Base-by-base conservation (phyloP, 2,329 filamentous ascomycete species). In the Aspergillus calidoustus region DNA sequence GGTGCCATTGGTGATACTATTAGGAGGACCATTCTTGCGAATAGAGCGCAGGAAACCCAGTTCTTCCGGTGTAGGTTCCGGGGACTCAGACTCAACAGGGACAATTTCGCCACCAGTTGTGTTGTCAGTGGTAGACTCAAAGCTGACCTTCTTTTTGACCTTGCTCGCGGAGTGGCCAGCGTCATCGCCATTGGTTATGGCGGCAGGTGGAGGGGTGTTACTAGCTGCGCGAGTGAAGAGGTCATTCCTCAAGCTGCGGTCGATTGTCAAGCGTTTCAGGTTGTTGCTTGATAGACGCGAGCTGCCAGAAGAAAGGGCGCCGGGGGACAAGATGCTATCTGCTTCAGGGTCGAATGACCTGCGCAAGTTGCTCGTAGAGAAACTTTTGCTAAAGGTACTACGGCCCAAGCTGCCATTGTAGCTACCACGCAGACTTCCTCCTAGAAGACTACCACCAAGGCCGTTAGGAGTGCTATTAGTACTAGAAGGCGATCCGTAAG, bases 261-360 rank as follows among this genome's bases (percentile, higher is more conserved):
- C 96, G 74, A 99, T 97, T 57, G 93, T 90, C 60, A 99, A 85
- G 76, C 93, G 93, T 81, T 97, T 97, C 69, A 97, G 87, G 73
- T 86, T 91, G 53, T 84, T 85, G 72, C 83, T 87, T 55, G 89
- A 89, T 68, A 87, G 85, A 61, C 89, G 86, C 41, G 85, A 83
- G 60, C 83, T 84, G 19, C 86, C 89, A 28, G 89, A 83, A 2
- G 91, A 91, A 75, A 97, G 93, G 2, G 93, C 92, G 43, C 92
- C 92, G 0, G 93, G 93, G 1, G 91, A 87, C 30, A 97, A 82
- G 60, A 97, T 90, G 76, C 92, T 96, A 66, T 96, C 92, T 59
- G 72, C 71, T 49, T 96, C 91, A 0, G 89, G 84, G 61, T 89
- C 92, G 75, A 91, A 93, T 66, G 87, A 91, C 65, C 91, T 89